phyloP scores from a whole-genome alignment of 2,329 filamentous ascomycete species.

The Periconia sp. region DNA sequence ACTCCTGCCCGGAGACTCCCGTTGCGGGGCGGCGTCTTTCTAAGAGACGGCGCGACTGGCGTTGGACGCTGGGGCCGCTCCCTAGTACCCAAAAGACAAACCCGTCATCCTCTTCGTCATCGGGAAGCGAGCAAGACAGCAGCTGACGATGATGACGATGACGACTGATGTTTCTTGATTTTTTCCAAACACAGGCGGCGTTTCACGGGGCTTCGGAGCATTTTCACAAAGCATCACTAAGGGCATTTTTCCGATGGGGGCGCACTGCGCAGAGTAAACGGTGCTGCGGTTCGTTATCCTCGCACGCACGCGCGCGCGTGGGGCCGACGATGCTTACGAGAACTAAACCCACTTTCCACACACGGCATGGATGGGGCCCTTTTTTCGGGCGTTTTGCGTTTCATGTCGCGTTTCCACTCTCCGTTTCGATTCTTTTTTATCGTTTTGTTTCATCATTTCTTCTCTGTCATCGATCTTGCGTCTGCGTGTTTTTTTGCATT shows the following conservation, averaged over 20 bases:
- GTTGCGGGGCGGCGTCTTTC: slow-evolving; percentile 54
- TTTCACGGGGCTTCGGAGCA: not conserved
- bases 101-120: slow-evolving; percentile 25
- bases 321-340: too few relatives aligned
- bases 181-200: not conserved
- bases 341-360: too few relatives aligned
- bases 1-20: slow-evolving; percentile 55
- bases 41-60: slow-evolving; percentile 59
- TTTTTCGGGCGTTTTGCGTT: too few relatives aligned
- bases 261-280: too few relatives aligned
- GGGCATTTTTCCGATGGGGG: too few relatives aligned
- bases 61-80: slow-evolving; percentile 58
- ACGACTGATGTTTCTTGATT: too few relatives aligned
- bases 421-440: too few relatives aligned
- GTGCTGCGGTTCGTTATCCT: too few relatives aligned
- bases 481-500: not conserved
- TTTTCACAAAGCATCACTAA: too few relatives aligned
- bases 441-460: not conserved
- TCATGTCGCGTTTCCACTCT: too few relatives aligned
- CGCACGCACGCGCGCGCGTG: too few relatives aligned
- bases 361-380: too few relatives aligned
- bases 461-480: not conserved
- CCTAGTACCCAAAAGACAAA: slow-evolving; percentile 12
- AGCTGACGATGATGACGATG: not conserved
- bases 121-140: slow-evolving; percentile 10